Percentiles rank a stretch among this genome's conserved stretches.
Evolutionary conservation across 2,329 filamentous ascomycete species (phyloP).

Genomic region (Xylaria sp.): DNA sequence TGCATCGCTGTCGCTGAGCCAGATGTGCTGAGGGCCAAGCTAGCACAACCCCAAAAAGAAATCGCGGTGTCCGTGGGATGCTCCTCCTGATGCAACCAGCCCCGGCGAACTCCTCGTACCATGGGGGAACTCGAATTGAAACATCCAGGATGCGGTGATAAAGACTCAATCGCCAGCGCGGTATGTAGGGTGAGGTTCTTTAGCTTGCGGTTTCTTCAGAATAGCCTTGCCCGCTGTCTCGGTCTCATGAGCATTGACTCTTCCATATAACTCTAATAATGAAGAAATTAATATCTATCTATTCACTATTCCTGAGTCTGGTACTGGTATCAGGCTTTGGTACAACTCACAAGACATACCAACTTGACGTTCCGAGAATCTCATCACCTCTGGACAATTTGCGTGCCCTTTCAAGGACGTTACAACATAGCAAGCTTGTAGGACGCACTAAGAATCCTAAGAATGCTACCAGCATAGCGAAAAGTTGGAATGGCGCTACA

Average conservation of each 20-base stretch:
- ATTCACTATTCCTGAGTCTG: slow-evolving; percentile 18
- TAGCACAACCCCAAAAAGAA: neutral
- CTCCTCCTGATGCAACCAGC: neutral
- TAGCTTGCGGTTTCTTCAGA: neutral
- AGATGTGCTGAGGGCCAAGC: neutral
- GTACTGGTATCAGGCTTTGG: slow-evolving; percentile 10
- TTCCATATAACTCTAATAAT: slow-evolving; percentile 2
- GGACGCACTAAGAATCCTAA: slow-evolving; percentile 35
- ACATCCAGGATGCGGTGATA: neutral
- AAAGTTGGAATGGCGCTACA: slow-evolving; percentile 54
- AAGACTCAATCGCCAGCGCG: neutral
- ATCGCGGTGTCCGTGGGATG: slow-evolving; percentile 7
- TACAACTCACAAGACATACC: neutral
- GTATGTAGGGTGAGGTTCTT: neutral
- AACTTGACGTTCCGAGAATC: neutral
- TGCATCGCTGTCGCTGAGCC: slow-evolving; percentile 4
- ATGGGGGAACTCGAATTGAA: slow-evolving; percentile 4
- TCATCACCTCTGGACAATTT: slow-evolving; percentile 8
- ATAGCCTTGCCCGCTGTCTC: neutral
- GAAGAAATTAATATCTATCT: slow-evolving; percentile 16
- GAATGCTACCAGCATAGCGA: slow-evolving; percentile 52
- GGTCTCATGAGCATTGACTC: neutral
- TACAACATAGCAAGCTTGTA: slow-evolving; percentile 8
- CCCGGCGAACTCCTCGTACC: neutral
- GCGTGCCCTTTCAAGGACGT: slow-evolving; percentile 19